These are phyloP conservation scores for Paecilomyces formosus DNA, from an alignment of 2,329 filamentous ascomycete genomes.

Conservation along the genomic window DNA sequence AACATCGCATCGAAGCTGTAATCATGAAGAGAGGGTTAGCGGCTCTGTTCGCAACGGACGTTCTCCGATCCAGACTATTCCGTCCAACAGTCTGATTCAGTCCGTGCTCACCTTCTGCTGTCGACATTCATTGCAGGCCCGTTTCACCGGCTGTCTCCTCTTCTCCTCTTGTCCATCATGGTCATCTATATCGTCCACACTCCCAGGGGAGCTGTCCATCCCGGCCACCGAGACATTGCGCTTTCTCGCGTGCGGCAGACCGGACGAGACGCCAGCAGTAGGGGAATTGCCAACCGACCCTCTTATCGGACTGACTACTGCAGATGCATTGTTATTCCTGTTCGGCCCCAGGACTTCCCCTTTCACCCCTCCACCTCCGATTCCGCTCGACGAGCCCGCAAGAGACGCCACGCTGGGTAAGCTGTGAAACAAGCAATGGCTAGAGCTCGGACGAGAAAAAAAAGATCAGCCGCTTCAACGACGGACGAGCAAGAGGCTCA, in stretches of 20 bases:
- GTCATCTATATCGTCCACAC: constrained; percentile 39
- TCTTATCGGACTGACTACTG: constrained; percentile 29
- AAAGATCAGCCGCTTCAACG: constrained; percentile 1
- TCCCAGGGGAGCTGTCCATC: constrained; percentile 41
- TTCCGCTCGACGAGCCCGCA: constrained; percentile 23
- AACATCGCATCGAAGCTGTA: constrained; percentile 60
- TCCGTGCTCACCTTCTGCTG: constrained; percentile 55
- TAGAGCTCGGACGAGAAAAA: constrained; percentile 8
- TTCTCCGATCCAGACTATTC: constrained; percentile 1
- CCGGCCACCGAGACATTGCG: constrained; percentile 36
- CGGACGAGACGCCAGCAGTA: constrained; percentile 21
- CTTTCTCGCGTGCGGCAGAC: constrained; percentile 29
- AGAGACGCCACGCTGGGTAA: constrained; percentile 30
- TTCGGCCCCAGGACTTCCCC: constrained; percentile 16
- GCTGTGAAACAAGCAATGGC: constrained; percentile 10
- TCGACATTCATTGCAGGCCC: constrained; percentile 62
- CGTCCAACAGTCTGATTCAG: neutral
- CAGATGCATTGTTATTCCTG: constrained; percentile 27
- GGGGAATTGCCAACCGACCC: constrained; percentile 24
- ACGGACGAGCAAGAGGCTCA: neutral
- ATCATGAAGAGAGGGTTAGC: neutral
- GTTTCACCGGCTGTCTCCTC: constrained; percentile 45
- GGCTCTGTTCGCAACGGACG: neutral
- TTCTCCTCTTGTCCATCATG: constrained; percentile 35
- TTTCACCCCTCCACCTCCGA: constrained; percentile 27